These are phyloP conservation scores for Leccinum subgranulosum DNA, from an alignment of 768 basidiomycete species.

Conservation along the genomic window DNA sequence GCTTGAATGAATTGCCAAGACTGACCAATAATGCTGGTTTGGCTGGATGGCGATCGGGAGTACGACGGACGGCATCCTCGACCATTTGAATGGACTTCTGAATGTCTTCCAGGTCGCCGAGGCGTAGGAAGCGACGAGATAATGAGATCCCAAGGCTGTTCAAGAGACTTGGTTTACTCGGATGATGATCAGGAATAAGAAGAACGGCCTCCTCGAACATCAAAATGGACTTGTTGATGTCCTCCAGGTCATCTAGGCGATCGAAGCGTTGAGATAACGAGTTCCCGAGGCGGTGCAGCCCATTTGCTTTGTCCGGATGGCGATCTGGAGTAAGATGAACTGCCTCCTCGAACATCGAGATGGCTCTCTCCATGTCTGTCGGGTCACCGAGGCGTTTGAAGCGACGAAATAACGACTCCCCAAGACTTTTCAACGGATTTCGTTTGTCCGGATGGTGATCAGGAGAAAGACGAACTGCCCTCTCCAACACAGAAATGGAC, in stretches of 20 bases:
- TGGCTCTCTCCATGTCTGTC: not conserved
- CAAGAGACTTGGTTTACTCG: not conserved
- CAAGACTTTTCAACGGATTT: not conserved
- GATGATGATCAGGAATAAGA: not conserved
- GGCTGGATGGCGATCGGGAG: not conserved
- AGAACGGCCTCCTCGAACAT: not conserved
- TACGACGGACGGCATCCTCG: not conserved
- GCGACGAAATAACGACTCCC: not conserved
- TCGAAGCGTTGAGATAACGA: not conserved
- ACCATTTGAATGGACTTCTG: not conserved
- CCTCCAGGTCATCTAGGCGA: not conserved
- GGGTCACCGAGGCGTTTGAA: not conserved
- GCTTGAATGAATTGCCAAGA: not conserved
- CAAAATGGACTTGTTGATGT: not conserved
- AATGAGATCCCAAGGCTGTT: not conserved
- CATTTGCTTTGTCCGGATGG: not conserved
- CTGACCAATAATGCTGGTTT: not conserved
- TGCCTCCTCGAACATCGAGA: not conserved
- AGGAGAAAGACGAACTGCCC: not conserved
- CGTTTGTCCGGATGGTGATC: not conserved
- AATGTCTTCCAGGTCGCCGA: not conserved
- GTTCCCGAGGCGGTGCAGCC: not conserved
- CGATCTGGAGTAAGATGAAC: not conserved
- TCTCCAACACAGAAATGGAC: not conserved
- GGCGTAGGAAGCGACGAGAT: not conserved